These are phyloP conservation scores for Verticillium nubilum DNA, from an alignment of 2,329 filamentous ascomycete genomes.

Conservation along the genomic window DNA sequence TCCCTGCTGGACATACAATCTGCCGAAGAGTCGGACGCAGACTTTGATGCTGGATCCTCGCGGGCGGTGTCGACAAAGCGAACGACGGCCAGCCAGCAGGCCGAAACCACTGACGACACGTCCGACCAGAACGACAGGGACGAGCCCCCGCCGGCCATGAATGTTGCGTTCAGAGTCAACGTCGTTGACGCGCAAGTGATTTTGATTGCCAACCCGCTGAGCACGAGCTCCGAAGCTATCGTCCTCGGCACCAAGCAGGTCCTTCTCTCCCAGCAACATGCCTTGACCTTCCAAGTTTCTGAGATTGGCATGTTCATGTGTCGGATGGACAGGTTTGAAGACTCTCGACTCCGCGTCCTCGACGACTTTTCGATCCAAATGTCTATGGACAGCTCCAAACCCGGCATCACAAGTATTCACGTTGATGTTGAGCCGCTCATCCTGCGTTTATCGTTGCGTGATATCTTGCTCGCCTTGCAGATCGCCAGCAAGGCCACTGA, in stretches of 20 bases:
- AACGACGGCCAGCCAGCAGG: slow-evolving; percentile 14
- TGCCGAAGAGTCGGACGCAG: slow-evolving; percentile 45
- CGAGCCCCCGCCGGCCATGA: slow-evolving; percentile 46
- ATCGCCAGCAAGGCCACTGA: slow-evolving; percentile 89
- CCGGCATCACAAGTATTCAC: slow-evolving; percentile 69
- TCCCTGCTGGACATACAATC: slow-evolving; percentile 44
- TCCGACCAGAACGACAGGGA: slow-evolving; percentile 7
- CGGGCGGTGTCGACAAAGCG: slow-evolving; percentile 9
- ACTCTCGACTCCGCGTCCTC: slow-evolving; percentile 81
- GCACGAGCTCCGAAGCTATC: slow-evolving; percentile 87
- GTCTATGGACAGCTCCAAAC: slow-evolving; percentile 68
- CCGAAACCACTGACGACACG: slow-evolving; percentile 4
- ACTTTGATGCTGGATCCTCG: slow-evolving; percentile 46
- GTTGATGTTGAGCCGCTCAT: slow-evolving; percentile 89
- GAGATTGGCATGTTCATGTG: slow-evolving; percentile 98
- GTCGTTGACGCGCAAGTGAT: slow-evolving; percentile 96
- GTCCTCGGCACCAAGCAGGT: slow-evolving; percentile 93
- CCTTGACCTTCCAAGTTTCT: slow-evolving; percentile 86
- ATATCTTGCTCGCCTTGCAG: slow-evolving; percentile 90
- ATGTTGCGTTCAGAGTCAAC: slow-evolving; percentile 82
- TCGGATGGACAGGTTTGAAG: slow-evolving; percentile 96
- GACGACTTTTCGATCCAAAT: slow-evolving; percentile 94
- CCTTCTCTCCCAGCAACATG: slow-evolving; percentile 87
- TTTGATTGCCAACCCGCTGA: slow-evolving; percentile 88
- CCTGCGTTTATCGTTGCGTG: slow-evolving; percentile 80